Base-by-base conservation (phyloP, 2,329 filamentous ascomycete genomes). In the Diaporthe nobilis region DNA sequence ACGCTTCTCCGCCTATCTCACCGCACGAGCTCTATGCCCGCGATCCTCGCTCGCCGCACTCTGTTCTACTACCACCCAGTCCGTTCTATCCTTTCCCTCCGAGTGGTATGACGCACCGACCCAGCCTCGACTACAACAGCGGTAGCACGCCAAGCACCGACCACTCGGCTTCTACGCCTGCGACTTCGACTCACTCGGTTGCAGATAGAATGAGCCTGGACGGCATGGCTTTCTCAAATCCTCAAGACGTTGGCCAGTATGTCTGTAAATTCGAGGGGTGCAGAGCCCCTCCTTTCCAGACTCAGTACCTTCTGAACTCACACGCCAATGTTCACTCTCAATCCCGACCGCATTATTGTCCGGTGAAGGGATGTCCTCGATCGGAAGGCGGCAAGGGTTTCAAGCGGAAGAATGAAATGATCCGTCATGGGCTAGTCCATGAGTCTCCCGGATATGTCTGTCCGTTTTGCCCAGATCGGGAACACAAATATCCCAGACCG, bases 391-490 rank as follows among this genome's bases (percentile, higher is more conserved):
- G 92, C 5, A 92, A 91, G 78, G 92, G 92, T 0, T 94, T 94
- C 82, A 94, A 94, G 82, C 87, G 92, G 75, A 94, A 93, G 82
- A 94, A 94, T 79, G 92, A 94, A 82, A 93, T 94, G 92, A 93
- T 93, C 63, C 85, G 92, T 39, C 92, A 94, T 81, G 96, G 96
- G 1, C 89, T 98, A 4, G 97, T 98, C 5, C 97, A 99, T 81
- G 93, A 95, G 78, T 98, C 95, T 10, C 97, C 97, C 1, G 96
- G 96, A 76, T 99, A 98, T 81, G 92, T 98, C 42, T 99, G 97
- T 83, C 97, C 97, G 0, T 98, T 98, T 82, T 99, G 97, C 83
- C 94, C 95, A 1, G 95, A 98, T 81, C 90, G 95, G 79, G 95
- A 98, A 82, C 96, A 98, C 84, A 96, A 94, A 82, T 98, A 98